Evolutionary conservation across 2,329 filamentous ascomycete species (phyloP).

Genomic region (Aspergillus uvarum): DNA sequence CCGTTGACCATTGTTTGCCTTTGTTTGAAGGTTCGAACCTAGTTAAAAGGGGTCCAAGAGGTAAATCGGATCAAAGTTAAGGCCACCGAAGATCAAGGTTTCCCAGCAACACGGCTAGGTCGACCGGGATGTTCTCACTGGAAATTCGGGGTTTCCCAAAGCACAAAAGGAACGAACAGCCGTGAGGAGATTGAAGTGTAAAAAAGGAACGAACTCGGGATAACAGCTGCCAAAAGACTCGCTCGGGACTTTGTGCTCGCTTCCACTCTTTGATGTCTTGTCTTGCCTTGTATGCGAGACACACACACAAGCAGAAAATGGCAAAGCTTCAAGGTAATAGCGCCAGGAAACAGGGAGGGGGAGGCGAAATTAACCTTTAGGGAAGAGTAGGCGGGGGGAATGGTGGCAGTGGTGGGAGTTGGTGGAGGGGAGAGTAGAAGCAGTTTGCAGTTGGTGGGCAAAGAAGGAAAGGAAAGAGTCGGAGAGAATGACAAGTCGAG

Average conservation of each 20-base stretch:
- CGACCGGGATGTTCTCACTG: constrained; percentile 11
- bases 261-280: background rate
- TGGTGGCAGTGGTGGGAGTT: background rate
- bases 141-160: background rate
- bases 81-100: constrained; percentile 23
- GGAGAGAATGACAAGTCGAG: constrained; percentile 23
- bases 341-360: constrained; percentile 16
- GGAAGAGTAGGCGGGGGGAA: background rate
- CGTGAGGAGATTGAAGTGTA: background rate
- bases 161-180: background rate
- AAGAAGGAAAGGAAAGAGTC: constrained; percentile 11
- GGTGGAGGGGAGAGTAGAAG: constrained; percentile 11
- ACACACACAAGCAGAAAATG: constrained; percentile 7
- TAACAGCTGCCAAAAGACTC: background rate
- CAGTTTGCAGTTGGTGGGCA: constrained; percentile 9
- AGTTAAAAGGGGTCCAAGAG: constrained; percentile 18
- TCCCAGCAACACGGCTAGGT: constrained; percentile 12
- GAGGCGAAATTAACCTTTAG: constrained; percentile 21
- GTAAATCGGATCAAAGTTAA: constrained; percentile 25
- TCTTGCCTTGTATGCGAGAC: constrained; percentile 7
- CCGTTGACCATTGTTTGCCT: constrained; percentile 42
- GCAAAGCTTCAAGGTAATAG: constrained; percentile 1
- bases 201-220: background rate
- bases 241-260: background rate
- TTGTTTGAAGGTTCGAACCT: constrained; percentile 20